Conservation (phyloP, 2,329 filamentous ascomycete genomes). For the Amphichorda felina region DNA sequence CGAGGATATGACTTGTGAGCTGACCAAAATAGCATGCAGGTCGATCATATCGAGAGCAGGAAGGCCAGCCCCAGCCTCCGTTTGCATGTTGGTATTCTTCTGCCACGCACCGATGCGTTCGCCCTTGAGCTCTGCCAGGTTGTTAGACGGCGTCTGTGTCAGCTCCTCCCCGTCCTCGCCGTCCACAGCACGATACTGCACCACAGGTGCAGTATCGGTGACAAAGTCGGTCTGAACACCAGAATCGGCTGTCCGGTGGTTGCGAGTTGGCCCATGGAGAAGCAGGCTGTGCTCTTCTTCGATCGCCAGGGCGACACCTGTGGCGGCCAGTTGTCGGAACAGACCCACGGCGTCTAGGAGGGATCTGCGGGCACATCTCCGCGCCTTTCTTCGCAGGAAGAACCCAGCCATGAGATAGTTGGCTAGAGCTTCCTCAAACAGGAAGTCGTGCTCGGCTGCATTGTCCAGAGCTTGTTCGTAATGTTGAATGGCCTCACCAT, state of each 20-base stretch:
- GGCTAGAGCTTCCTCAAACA: slow-evolving; percentile 60
- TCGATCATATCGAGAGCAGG: slow-evolving; percentile 77
- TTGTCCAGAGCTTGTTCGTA: slow-evolving; percentile 68
- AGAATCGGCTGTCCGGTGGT: slow-evolving; percentile 46
- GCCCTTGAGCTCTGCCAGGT: slow-evolving; percentile 37
- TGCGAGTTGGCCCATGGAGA: slow-evolving; percentile 48
- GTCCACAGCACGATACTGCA: slow-evolving; percentile 32
- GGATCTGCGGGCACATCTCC: slow-evolving; percentile 56
- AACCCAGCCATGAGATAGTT: slow-evolving; percentile 66
- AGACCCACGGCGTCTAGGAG: slow-evolving; percentile 56
- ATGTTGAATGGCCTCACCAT: slow-evolving; percentile 44
- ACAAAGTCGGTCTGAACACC: slow-evolving; percentile 62
- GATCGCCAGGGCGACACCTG: slow-evolving; percentile 56
- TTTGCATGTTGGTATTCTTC: slow-evolving; percentile 43
- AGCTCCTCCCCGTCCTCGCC: slow-evolving; percentile 31
- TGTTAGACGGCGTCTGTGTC: slow-evolving; percentile 27
- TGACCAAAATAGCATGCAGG: slow-evolving; percentile 65
- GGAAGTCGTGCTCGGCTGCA: slow-evolving; percentile 51
- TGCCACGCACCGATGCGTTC: slow-evolving; percentile 53
- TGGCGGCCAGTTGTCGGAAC: slow-evolving; percentile 57
- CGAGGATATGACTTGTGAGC: slow-evolving; percentile 69
- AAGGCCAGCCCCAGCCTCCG: slow-evolving; percentile 48
- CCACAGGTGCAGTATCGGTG: slow-evolving; percentile 38
- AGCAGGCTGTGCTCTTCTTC: slow-evolving; percentile 57
- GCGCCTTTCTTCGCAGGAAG: slow-evolving; percentile 52